Evolutionary conservation across 306 rosid species (phyloP), one percentile per base, ranked within the genome.

Genomic region (Geum urbanum): DNA sequence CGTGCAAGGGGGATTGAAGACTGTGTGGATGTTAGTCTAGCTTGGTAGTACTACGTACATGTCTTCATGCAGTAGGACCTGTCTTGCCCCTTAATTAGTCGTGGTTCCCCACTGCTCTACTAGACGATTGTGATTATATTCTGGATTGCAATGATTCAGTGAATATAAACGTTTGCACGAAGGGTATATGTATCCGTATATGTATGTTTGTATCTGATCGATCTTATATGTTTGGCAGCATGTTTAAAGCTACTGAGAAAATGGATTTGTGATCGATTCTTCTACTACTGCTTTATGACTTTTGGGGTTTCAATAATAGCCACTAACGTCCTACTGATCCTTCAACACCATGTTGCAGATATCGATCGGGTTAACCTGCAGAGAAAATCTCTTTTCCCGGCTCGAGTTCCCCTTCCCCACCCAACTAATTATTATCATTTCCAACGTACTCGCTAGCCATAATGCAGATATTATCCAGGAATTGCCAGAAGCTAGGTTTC

Each of bases 211-310:
- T 10, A 47, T 12, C 51, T 47, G 51, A 47, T 43, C 46, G 45
- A 59, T 15, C 44, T 15, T 37, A 35, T 9, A n/a, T 62, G 67
- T 6, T 62, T 62, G 48, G 67, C 24, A 39, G 19, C 18, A 40
- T 62, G 67, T 62, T 41, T 18, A 49, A 24, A 35, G 71, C 3
- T 50, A 48, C 59, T 32, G 71, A 2, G 37, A 11, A 67, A 49
- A 67, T 50, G 71, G 47, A 50, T 32, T 2, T 7, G 54, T 20
- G 40, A 64, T 64, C 22, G 65, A 59, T 59, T 59, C 46, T 37
- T 18, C 32, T 44, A 10, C 39, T 43, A 9, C 12, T 32, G 9
- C 43, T 64, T 22, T 45, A 49, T 35, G 59, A 67, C 71, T 50
- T 67, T 67, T 49, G 49, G 59, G 16, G 9, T 50, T 32, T 35